Evolutionary conservation across 495 filamentous ascomycete genomes (phyloP).

Genomic region (Trichoderma erinaceum): DNA sequence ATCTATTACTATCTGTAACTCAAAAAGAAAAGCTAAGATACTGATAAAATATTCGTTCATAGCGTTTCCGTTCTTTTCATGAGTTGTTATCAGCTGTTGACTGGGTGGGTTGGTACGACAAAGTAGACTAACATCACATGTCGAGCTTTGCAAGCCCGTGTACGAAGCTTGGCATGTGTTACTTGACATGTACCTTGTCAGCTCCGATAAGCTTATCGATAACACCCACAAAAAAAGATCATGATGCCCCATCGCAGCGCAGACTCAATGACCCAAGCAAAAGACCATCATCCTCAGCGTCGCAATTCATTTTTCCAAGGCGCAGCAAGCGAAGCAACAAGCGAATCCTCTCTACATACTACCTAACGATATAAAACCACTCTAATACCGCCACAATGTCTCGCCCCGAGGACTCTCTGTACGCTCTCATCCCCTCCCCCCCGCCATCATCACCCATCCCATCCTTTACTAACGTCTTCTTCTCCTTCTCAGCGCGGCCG

Average conservation of each 20-base stretch:
- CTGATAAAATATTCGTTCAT: no score
- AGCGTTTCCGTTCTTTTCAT: no score
- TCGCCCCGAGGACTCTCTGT: constrained; percentile 91
- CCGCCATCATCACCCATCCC: constrained; percentile 19
- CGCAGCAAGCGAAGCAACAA: neutral
- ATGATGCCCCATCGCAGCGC: constrained; percentile 1
- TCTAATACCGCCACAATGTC: constrained; percentile 60
- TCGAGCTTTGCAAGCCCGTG: neutral
- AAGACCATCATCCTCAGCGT: neutral
- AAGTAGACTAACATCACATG: neutral
- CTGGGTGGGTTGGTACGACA: neutral
- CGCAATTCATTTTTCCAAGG: neutral
- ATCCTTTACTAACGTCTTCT: constrained; percentile 19
- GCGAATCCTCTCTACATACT: neutral
- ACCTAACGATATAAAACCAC: neutral
- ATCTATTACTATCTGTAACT: neutral
- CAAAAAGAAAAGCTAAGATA: neutral
- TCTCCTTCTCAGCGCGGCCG: constrained; percentile 60
- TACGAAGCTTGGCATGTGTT: neutral
- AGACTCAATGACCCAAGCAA: neutral
- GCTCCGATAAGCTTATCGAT: constrained; percentile 21
- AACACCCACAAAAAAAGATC: constrained; percentile 18
- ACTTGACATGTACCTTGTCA: neutral
- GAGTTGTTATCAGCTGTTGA: neutral
- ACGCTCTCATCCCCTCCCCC: constrained; percentile 28